A percentile compares a stretch with the other conserved stretches of the same genome.
These are phyloP conservation scores for Stevia rebaudiana DNA, from an alignment of 140 eudicot species.

Conservation along the genomic window DNA sequence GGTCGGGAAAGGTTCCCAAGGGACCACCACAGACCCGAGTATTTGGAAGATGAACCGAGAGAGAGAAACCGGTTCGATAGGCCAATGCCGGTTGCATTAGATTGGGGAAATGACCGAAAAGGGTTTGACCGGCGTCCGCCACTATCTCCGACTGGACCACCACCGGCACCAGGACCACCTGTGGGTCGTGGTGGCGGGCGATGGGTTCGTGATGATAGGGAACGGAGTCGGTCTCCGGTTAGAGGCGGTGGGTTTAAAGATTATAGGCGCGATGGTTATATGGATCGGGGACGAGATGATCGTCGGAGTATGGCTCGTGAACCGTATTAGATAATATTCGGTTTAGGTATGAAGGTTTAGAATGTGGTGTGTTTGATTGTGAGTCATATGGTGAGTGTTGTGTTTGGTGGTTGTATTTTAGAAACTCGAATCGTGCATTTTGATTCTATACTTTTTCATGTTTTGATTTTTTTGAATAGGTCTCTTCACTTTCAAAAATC, in stretches of 20 bases:
- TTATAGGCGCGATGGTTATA: slow-evolving; percentile 57
- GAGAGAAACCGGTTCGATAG: slow-evolving; percentile 64
- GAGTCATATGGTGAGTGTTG: background rate
- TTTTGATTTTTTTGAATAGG: too few relatives aligned
- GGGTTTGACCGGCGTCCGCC: slow-evolving; percentile 57
- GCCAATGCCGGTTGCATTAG: slow-evolving; percentile 30
- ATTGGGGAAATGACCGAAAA: slow-evolving; percentile 70
- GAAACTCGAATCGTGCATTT: background rate
- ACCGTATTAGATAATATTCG: slow-evolving; percentile 38
- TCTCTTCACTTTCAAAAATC: too few relatives aligned
- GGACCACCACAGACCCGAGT: slow-evolving; percentile 50
- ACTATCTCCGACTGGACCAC: slow-evolving; percentile 43
- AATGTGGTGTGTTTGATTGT: background rate
- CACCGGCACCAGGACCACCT: slow-evolving; percentile 24
- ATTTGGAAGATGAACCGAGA: slow-evolving; percentile 56
- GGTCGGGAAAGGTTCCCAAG: slow-evolving; percentile 71
- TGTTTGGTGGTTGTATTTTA: slow-evolving; percentile 6
- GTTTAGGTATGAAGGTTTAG: slow-evolving; percentile 6
- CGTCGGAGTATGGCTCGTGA: slow-evolving; percentile 53
- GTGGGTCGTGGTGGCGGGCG: slow-evolving; percentile 34
- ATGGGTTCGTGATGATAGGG: slow-evolving; percentile 54
- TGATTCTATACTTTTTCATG: background rate
- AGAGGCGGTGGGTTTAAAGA: slow-evolving; percentile 58
- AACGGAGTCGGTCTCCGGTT: slow-evolving; percentile 76
- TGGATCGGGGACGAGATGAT: slow-evolving; percentile 80